Conservation (phyloP, 179 eudicot species). For the Pouteria campechiana region DNA sequence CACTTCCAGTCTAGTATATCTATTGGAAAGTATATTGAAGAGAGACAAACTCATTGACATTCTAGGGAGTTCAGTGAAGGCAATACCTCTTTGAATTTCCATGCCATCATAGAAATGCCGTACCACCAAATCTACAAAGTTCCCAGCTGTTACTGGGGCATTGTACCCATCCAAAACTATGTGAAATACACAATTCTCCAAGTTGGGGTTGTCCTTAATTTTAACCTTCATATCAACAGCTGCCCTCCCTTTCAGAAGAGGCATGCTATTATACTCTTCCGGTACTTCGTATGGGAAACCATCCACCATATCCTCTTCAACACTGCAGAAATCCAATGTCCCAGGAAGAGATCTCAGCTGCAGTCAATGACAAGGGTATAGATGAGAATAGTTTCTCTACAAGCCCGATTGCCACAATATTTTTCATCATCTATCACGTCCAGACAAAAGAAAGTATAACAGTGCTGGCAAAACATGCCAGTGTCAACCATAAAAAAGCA, state of each 20-base stretch:
- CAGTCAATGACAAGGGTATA: conserved; percentile 89
- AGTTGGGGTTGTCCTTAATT: conserved; percentile 91
- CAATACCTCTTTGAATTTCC: conserved; percentile 92
- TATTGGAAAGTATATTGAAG: not conserved
- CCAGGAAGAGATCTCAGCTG: conserved; percentile 99
- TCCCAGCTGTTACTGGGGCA: conserved; percentile 96
- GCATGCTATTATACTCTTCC: conserved; percentile 80
- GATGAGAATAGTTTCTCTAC: conserved; percentile 55
- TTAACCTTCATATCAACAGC: conserved; percentile 97
- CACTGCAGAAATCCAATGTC: conserved; percentile 99
- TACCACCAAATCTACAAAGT: conserved; percentile 88
- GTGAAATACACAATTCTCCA: conserved; percentile 71
- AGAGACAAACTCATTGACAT: too few relatives aligned
- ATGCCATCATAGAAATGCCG: conserved; percentile 97
- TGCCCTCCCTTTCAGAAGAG: conserved; percentile 94
- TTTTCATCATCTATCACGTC: too few relatives aligned
- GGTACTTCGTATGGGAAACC: conserved; percentile 96
- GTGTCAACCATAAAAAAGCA: too few relatives aligned
- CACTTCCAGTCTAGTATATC: not conserved
- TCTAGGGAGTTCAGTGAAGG: not conserved
- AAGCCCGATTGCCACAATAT: too few relatives aligned
- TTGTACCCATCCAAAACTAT: conserved; percentile 95
- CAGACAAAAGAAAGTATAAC: too few relatives aligned
- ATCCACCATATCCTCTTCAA: conserved; percentile 99
- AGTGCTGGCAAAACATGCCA: too few relatives aligned